A percentile compares a stretch with the other conserved stretches of the same genome.
These are phyloP conservation scores for Azolla pinnata DNA, from an alignment of 75 land plant species.

Conservation along the genomic window DNA sequence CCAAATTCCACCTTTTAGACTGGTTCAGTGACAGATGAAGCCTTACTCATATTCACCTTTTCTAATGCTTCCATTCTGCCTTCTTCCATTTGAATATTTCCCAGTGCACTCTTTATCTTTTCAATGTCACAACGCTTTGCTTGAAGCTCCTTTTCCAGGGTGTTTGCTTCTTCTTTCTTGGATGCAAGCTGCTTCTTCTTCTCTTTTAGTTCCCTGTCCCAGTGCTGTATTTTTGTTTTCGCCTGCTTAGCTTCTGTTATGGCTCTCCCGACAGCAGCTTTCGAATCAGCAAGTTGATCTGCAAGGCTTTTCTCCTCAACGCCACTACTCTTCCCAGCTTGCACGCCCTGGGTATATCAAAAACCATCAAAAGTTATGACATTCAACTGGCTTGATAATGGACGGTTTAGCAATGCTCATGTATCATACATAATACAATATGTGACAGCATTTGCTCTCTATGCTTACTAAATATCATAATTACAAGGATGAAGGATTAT, in stretches of 20 bases:
- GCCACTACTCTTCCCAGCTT: constrained; percentile 89
- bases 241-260: constrained; percentile 74
- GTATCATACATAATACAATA: no score
- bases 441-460: no score
- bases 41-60: no score
- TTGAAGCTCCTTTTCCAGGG: constrained; percentile 66
- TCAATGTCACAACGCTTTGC: constrained; percentile 58
- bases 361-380: no score
- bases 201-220: constrained; percentile 82
- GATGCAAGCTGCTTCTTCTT: constrained; percentile 53
- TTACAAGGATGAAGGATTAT: not conserved
- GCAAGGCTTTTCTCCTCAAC: constrained; percentile 89
- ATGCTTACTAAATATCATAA: not conserved
- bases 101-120: constrained; percentile 43
- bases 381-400: not conserved
- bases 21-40: no score
- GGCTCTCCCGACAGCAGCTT: constrained; percentile 78
- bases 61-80: constrained; percentile 73
- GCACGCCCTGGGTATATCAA: constrained; percentile 46
- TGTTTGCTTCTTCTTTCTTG: constrained; percentile 63
- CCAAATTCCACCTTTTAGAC: no score
- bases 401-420: not conserved
- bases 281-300: constrained; percentile 90
- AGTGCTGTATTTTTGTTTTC: constrained; percentile 68
- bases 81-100: constrained; percentile 54